Evolutionary conservation across 768 basidiomycete species (phyloP), one percentile per base, ranked within the genome.

Genomic region (Leccinum disarticulatum): DNA sequence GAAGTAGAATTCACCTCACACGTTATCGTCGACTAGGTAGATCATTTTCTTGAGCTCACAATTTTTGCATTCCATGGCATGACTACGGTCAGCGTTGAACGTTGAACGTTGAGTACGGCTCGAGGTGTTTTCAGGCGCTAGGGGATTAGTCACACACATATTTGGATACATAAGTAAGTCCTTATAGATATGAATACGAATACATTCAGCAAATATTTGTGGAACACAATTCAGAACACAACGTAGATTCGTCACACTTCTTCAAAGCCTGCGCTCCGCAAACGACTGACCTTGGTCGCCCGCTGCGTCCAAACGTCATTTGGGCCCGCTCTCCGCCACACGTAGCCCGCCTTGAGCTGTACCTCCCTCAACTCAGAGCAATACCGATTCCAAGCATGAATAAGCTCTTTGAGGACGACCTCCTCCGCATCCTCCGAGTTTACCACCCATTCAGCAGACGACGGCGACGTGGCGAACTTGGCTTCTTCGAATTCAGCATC

Each of bases 21-120:
- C 22, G 22, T 22, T 22, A 22, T 22, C 22, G 22, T 22, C 22
- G 22, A 22, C 22, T 22, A 22, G 22, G 22, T 22, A 22, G 22
- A 22, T 22, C 22, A 22, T 22, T 22, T 22, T 22, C 22, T 22
- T 22, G 22, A 22, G 22, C 22, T 22, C 22, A 67, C 90, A 91
- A 66, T 83, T 88, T 62, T 79, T 79, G 76, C 90, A 92, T 64
- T 91, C 87, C 90, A 91, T 91, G 62, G 59, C 61, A 63, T 73
- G 19, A 43, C 52, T 14, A 17, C 43, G 27, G 47, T 48, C 22
- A 17, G n/a, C 15, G 30, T 27, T 33, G 31, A 11, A 33, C 15
- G 30, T 27, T 33, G 31, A 11, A 33, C 11, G 31, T 33, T 33
- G 31, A 30, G 7, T 28, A 15, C 15, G n/a, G n/a, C 13, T 38